Conservation (phyloP, 2,329 filamentous ascomycete species). For the Colletotrichum sp. region DNA sequence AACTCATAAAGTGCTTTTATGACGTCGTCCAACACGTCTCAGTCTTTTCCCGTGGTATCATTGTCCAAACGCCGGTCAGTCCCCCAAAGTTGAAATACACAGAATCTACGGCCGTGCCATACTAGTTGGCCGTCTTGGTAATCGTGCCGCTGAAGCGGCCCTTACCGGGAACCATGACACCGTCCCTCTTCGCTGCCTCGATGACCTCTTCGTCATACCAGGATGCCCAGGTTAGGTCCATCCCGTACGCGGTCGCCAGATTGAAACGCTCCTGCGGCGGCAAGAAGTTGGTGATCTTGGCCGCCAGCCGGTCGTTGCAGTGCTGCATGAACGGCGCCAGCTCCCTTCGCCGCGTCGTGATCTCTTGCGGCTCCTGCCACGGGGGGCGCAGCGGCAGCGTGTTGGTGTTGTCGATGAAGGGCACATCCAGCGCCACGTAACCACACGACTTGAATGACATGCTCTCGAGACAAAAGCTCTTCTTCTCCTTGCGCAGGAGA, state of each 20-base stretch:
- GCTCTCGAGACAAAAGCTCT: constrained; percentile 34
- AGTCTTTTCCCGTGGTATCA: not conserved
- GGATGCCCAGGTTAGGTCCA: constrained; percentile 41
- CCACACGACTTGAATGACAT: constrained; percentile 67
- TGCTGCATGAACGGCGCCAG: constrained; percentile 36
- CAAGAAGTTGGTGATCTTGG: constrained; percentile 35
- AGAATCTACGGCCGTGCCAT: not conserved
- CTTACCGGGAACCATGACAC: constrained; percentile 36
- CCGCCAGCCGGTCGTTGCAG: constrained; percentile 40
- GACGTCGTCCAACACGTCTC: not conserved
- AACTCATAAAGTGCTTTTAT: not conserved
- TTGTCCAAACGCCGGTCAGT: not conserved
- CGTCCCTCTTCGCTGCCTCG: constrained; percentile 39
- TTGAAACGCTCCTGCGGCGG: constrained; percentile 30
- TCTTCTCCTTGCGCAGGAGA: constrained; percentile 30
- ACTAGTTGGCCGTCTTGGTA: constrained; percentile 1
- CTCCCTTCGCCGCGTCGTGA: constrained; percentile 7
- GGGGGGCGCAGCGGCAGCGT: constrained; percentile 31
- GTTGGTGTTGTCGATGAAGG: constrained; percentile 39
- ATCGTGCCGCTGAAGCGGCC: constrained; percentile 46
- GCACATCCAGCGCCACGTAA: constrained; percentile 53
- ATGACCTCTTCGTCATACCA: constrained; percentile 36
- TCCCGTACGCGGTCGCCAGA: constrained; percentile 35
- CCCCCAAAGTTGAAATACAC: not conserved
- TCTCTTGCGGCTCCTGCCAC: constrained; percentile 13